Evolutionary conservation across 306 rosid genomes (phyloP).

Genomic region (Mimosa bimucronata): DNA sequence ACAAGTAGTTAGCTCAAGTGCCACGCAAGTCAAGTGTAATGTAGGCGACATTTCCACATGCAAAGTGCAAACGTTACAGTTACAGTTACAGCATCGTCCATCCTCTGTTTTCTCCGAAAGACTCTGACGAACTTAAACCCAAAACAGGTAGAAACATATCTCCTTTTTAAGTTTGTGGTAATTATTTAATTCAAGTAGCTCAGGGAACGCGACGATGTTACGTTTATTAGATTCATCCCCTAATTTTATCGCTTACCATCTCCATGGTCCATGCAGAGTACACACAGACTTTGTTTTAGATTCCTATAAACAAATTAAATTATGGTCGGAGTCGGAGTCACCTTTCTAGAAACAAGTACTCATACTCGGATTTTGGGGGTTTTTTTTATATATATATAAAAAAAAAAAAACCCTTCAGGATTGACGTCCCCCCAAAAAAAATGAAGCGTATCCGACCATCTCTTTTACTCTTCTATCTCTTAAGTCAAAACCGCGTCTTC

Average conservation of each 20-base stretch:
- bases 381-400: too few relatives aligned
- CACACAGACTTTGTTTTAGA: neutral
- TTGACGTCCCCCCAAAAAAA: neutral
- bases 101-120: neutral
- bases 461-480: neutral
- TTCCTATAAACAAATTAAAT: too few relatives aligned
- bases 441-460: neutral
- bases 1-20: neutral
- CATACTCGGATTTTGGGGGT: neutral
- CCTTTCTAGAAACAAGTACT: neutral
- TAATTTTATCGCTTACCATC: neutral
- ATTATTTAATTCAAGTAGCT: neutral
- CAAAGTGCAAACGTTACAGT: too few relatives aligned
- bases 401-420: too few relatives aligned
- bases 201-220: neutral
- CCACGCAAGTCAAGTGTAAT: neutral
- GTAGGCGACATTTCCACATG: neutral
- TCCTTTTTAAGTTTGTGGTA: neutral
- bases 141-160: neutral
- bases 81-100: neutral
- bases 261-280: neutral
- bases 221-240: neutral
- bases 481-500: neutral
- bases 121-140: neutral
- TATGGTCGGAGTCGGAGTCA: too few relatives aligned